Percentiles rank a stretch among this genome's conserved stretches.
These are phyloP conservation scores for Vitis labrusca DNA, from an alignment of 164 flowering plant species.

Conservation along the genomic window DNA sequence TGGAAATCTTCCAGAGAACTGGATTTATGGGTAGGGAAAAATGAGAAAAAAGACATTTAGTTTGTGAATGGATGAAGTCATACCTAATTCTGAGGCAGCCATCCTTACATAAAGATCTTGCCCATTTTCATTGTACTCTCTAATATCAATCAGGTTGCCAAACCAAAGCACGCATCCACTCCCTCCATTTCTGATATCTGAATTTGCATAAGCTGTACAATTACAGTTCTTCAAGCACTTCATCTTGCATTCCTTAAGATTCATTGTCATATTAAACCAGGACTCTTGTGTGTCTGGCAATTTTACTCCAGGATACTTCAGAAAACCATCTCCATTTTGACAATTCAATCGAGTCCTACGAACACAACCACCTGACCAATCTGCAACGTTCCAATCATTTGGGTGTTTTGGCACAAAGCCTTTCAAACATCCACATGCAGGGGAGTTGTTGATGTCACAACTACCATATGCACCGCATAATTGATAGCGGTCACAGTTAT, in stretches of 20 bases:
- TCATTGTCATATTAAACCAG: slow-evolving; percentile 4
- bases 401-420: slow-evolving; percentile 23
- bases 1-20: too few relatives aligned
- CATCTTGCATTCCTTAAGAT: slow-evolving; percentile 7
- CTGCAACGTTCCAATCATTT: slow-evolving; percentile 9
- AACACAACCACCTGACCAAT: background rate
- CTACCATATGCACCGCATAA: slow-evolving; percentile 8
- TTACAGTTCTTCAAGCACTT: slow-evolving; percentile 19
- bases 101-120: too few relatives aligned
- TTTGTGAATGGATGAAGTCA: too few relatives aligned
- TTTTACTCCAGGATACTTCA: slow-evolving; percentile 2
- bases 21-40: too few relatives aligned
- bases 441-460: slow-evolving; percentile 16
- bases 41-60: too few relatives aligned
- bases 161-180: too few relatives aligned
- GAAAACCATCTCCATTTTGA: background rate
- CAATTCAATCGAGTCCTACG: background rate
- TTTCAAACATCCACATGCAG: slow-evolving; percentile 25
- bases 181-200: background rate
- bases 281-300: slow-evolving; percentile 8
- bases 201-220: slow-evolving; percentile 9
- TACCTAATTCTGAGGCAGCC: too few relatives aligned
- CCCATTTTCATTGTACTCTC: too few relatives aligned
- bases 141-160: too few relatives aligned
- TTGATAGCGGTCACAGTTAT: slow-evolving; percentile 19